phyloP scores from a whole-genome alignment of 208 protist species.

The Acanthamoeba triangularis region DNA sequence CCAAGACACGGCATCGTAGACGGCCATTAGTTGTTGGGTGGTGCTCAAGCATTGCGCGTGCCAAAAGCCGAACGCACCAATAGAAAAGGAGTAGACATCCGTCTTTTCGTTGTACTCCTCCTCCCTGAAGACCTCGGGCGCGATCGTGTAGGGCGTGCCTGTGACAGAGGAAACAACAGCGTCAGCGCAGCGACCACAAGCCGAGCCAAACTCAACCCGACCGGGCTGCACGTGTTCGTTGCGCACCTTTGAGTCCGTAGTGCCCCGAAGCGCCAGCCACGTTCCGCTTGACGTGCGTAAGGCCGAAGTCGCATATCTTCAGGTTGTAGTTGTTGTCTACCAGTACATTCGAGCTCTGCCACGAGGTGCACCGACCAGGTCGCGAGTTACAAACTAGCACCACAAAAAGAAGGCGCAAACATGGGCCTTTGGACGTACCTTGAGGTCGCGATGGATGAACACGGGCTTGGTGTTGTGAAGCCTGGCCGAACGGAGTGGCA shows the following conservation, averaged over 20 bases:
- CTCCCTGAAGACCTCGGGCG: slow-evolving; percentile 31
- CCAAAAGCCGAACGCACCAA: neutral
- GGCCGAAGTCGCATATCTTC: slow-evolving; percentile 69
- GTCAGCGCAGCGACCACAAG: neutral
- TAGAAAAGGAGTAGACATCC: slow-evolving; percentile 55
- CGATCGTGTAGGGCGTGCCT: slow-evolving; percentile 49
- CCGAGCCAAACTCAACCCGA: neutral
- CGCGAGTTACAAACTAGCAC: neutral
- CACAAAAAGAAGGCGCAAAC: neutral
- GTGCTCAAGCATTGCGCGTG: too few species aligned
- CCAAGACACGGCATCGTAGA: neutral
- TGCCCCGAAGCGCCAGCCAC: slow-evolving; percentile 34
- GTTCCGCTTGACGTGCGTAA: slow-evolving; percentile 38
- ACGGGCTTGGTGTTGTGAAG: slow-evolving; percentile 43
- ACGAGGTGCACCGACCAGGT: neutral
- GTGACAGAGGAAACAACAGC: neutral
- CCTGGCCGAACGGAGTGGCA: neutral
- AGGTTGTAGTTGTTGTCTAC: slow-evolving; percentile 58
- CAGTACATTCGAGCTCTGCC: slow-evolving; percentile 26
- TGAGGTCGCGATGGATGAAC: slow-evolving; percentile 53
- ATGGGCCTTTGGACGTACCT: neutral
- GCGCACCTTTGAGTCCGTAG: slow-evolving; percentile 6
- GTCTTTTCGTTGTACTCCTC: slow-evolving; percentile 71
- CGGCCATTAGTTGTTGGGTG: neutral
- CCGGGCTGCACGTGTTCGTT: too few species aligned